Conservation (phyloP, 306 rosid species). For the Dalbergia cultrata region DNA sequence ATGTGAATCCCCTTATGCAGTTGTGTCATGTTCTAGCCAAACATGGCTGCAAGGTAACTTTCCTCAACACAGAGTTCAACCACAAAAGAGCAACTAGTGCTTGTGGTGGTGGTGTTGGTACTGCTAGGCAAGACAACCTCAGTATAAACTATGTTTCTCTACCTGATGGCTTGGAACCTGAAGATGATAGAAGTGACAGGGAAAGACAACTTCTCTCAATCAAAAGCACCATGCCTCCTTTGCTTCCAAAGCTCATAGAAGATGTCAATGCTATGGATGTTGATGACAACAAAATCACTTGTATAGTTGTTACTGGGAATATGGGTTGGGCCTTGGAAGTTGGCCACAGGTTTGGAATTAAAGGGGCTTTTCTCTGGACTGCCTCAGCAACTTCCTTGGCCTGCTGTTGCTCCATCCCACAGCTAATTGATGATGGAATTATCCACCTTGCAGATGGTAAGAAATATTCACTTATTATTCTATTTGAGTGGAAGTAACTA, state of each 20-base stretch:
- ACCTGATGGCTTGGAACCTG: slow-evolving; percentile 56
- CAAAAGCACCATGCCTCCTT: slow-evolving; percentile 41
- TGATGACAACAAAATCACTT: slow-evolving; percentile 42
- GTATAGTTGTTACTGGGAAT: slow-evolving; percentile 55
- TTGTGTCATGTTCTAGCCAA: slow-evolving; percentile 50
- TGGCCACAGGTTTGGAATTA: slow-evolving; percentile 52
- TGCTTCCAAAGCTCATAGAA: slow-evolving; percentile 56
- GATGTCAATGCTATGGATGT: slow-evolving; percentile 36
- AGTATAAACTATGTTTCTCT: slow-evolving; percentile 48
- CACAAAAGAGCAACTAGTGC: slow-evolving; percentile 2
- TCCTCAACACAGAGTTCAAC: slow-evolving; percentile 47
- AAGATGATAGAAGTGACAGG: slow-evolving; percentile 47
- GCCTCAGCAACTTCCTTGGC: slow-evolving; percentile 60
- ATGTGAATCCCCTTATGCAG: slow-evolving; percentile 54
- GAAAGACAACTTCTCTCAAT: slow-evolving; percentile 23
- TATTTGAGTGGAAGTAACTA: no score
- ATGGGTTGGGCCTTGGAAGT: slow-evolving; percentile 62
- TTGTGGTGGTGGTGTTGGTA: not conserved
- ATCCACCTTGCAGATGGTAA: slow-evolving; percentile 40
- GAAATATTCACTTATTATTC: not conserved
- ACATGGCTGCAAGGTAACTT: slow-evolving; percentile 58
- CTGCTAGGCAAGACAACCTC: not conserved
- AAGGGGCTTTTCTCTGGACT: slow-evolving; percentile 57
- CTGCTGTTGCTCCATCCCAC: slow-evolving; percentile 41
- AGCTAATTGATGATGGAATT: slow-evolving; percentile 53